phyloP scores from a whole-genome alignment of 768 basidiomycete species.

The Podaxis pistillaris region DNA sequence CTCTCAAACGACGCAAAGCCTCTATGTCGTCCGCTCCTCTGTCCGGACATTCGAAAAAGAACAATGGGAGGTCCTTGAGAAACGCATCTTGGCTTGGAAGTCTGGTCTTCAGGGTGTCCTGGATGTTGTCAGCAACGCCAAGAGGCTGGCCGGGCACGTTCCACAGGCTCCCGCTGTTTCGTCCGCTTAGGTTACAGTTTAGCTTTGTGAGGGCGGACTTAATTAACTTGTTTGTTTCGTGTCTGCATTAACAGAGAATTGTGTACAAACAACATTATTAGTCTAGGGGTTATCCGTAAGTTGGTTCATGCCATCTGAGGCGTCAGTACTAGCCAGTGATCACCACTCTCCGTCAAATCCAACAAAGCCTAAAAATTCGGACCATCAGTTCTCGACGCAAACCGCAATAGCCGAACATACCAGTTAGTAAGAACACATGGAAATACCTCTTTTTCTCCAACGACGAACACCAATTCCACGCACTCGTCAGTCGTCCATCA shows the following conservation, averaged over 20 bases:
- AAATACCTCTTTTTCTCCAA: conserved; percentile 88
- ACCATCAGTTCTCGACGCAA: conserved; percentile 1
- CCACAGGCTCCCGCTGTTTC: conserved; percentile 27
- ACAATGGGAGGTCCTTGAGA: conserved; percentile 80
- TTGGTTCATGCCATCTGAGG: not conserved
- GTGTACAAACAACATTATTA: not conserved
- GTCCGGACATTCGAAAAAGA: conserved; percentile 73
- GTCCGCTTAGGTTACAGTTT: conserved; percentile 20
- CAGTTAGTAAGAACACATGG: conserved; percentile 72
- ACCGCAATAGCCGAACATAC: conserved; percentile 36
- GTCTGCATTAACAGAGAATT: not conserved
- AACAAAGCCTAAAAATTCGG: conserved; percentile 55
- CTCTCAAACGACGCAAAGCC: conserved; percentile 72
- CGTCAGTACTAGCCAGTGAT: conserved; percentile 14
- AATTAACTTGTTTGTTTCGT: not conserved
- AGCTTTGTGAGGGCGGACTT: not conserved
- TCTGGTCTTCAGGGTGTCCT: conserved; percentile 64
- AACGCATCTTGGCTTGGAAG: conserved; percentile 77
- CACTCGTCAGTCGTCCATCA: conserved; percentile 83
- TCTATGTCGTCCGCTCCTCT: conserved; percentile 72
- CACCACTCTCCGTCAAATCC: conserved; percentile 89
- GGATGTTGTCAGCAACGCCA: conserved; percentile 64
- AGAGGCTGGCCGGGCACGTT: conserved; percentile 40
- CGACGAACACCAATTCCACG: conserved; percentile 89
- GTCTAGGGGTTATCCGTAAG: conserved; percentile 3